Base-by-base conservation (phyloP, 768 basidiomycete species). In the Boletellus sp. region DNA sequence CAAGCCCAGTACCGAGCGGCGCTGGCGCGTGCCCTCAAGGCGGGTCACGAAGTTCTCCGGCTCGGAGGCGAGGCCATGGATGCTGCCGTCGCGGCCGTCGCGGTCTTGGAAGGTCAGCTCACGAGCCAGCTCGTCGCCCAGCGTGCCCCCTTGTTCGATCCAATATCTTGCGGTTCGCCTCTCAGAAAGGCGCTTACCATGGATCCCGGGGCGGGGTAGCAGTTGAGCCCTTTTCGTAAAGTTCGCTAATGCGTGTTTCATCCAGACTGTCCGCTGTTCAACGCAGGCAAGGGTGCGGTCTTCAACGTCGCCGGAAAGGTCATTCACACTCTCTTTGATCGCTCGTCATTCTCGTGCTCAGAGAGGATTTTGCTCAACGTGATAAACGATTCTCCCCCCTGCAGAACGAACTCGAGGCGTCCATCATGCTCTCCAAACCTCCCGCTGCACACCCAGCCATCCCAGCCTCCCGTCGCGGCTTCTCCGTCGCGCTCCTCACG, bases 301-400 rank as follows among this genome's bases (percentile, higher is more conserved):
- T 92, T 90, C 71, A 92, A 91, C 56, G 70, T 77, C 11, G 87
- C 72, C 9, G 89, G 90, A 39, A 89, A 90, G 76, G 88, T 87
- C 47, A 28, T 28, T 28, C 7, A 8, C 28, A 4, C 11, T 26
- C 24, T 8, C 8, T 8, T 26, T 8, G 24, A 8, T 26, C 24
- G 8, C 24, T 8, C 7, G 7, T 28, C 28, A 28, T 8, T 28
- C 7, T 8, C 7, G 28, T 28, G 8, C 28, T 10, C 7, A 28
- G 11, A 28, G 28, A 28, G 28, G 7, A 8, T 6, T 28, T 28
- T 28, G 28, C 28, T 28, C 28, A 26, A 26, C 24, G 24, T 8
- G 24, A 17, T 37, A 19, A 11, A 6, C 17, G 0, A 24, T 39
- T 17, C 16, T n/a, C n/a, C 13, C 7, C 26, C 8, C n/a, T 44